These are phyloP conservation scores for Austroboletus rostrupii DNA, from an alignment of 1,284 basidiomycete species.

Conservation along the genomic window DNA sequence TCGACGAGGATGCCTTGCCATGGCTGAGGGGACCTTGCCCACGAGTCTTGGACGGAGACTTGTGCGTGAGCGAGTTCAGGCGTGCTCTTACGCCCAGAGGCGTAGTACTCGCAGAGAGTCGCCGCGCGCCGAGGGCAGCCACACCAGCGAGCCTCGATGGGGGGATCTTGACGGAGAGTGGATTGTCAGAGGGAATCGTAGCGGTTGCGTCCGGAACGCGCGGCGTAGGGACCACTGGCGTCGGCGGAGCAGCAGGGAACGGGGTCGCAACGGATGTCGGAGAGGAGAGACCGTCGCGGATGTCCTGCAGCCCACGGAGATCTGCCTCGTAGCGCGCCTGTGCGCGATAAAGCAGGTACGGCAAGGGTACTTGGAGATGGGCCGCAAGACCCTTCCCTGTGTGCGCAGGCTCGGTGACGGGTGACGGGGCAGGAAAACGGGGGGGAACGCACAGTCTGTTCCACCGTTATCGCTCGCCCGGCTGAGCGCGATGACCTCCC, in stretches of 20 bases:
- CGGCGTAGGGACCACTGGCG: conserved; percentile 22
- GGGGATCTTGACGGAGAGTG: conserved; percentile 31
- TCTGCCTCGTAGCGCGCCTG: conserved; percentile 79
- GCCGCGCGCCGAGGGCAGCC: conserved; percentile 16
- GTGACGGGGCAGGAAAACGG: background rate
- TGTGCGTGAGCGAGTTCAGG: conserved; percentile 58
- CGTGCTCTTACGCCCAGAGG: conserved; percentile 64
- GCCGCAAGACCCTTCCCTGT: conserved; percentile 75
- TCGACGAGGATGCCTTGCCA: conserved; percentile 60
- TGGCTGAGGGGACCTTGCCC: conserved; percentile 26
- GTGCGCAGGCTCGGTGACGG: background rate
- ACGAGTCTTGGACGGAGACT: conserved; percentile 29
- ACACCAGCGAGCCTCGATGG: conserved; percentile 11
- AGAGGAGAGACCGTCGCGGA: conserved; percentile 49
- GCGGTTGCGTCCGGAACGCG: conserved; percentile 14
- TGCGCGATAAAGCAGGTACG: conserved; percentile 76
- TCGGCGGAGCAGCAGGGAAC: conserved; percentile 23
- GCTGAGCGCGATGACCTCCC: conserved; percentile 78
- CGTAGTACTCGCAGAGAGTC: conserved; percentile 38
- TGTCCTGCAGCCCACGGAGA: conserved; percentile 67
- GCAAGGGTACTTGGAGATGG: conserved; percentile 74
- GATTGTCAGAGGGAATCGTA: conserved; percentile 25
- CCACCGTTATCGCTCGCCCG: conserved; percentile 57
- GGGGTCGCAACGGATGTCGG: conserved; percentile 8
- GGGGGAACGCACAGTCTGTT: conserved; percentile 61